These are phyloP conservation scores for Osmozyma mogii DNA, from an alignment of 805 yeast genomes.

Conservation along the genomic window DNA sequence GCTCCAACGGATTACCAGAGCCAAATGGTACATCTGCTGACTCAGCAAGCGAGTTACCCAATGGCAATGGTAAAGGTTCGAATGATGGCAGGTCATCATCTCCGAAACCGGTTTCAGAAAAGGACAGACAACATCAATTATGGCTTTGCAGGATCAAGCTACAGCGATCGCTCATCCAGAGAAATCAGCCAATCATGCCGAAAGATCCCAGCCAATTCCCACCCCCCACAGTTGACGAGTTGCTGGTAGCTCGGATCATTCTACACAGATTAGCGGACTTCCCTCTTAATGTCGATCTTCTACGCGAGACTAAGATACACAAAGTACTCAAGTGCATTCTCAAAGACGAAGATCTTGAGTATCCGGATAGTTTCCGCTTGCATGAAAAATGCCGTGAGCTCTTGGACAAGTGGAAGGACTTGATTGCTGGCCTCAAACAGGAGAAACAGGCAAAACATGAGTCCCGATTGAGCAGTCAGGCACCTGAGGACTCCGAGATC, in stretches of 20 bases:
- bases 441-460: constrained; percentile 16
- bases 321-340: constrained; percentile 44
- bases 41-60: not conserved
- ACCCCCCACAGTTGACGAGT: constrained; percentile 38
- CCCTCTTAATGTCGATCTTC: constrained; percentile 32
- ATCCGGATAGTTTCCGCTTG: constrained; percentile 37
- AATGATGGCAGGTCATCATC: constrained; percentile 4
- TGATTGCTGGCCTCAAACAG: constrained; percentile 27
- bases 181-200: constrained; percentile 34
- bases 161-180: constrained; percentile 41
- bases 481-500: constrained; percentile 9
- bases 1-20: constrained; percentile 4
- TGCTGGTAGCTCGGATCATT: constrained; percentile 31
- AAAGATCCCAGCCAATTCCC: constrained; percentile 24
- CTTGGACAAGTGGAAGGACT: constrained; percentile 32
- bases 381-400: constrained; percentile 38
- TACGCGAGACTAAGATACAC: constrained; percentile 41
- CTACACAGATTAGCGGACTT: constrained; percentile 36
- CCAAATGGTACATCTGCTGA: not conserved
- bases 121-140: constrained; percentile 37
- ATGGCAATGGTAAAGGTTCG: constrained; percentile 4
- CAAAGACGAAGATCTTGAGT: constrained; percentile 31
- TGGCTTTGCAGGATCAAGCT: constrained; percentile 42
- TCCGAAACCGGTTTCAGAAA: constrained; percentile 20
- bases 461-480: constrained; percentile 8